Conservation (phyloP, 208 protist genomes). For the Vickermania spadyakhi region DNA sequence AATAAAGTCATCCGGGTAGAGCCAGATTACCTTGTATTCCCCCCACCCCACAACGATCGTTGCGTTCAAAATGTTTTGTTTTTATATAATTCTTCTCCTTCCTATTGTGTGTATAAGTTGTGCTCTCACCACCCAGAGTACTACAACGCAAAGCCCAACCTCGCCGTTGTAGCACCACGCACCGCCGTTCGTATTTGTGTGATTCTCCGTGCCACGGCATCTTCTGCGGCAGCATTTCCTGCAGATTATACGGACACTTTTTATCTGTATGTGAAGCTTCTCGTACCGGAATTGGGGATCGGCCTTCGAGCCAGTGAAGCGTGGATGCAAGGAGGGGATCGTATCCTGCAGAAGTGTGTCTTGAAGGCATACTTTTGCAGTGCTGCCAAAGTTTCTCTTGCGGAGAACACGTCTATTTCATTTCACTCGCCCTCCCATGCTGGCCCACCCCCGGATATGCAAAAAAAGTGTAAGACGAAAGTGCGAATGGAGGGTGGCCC, state of each 20-base stretch:
- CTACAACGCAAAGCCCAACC: slow-evolving; percentile 61
- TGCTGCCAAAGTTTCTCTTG: background rate
- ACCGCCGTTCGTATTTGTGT: slow-evolving; percentile 39
- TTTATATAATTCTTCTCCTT: slow-evolving; percentile 44
- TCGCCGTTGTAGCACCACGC: slow-evolving; percentile 30
- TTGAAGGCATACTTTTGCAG: slow-evolving; percentile 6
- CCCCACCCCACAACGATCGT: slow-evolving; percentile 48
- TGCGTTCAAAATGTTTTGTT: slow-evolving; percentile 59
- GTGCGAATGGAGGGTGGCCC: too few relatives aligned
- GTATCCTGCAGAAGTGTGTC: slow-evolving; percentile 29
- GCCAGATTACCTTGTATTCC: slow-evolving; percentile 47
- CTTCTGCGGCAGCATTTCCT: slow-evolving; percentile 13
- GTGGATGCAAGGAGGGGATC: slow-evolving; percentile 15
- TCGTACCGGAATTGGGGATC: slow-evolving; percentile 2
- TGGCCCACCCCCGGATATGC: background rate
- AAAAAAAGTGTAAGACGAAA: too few relatives aligned
- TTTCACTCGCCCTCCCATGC: background rate
- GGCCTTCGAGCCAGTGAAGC: slow-evolving; percentile 16
- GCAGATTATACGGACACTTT: slow-evolving; percentile 31
- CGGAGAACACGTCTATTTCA: background rate
- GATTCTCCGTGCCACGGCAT: slow-evolving; percentile 39
- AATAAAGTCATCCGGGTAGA: slow-evolving; percentile 32
- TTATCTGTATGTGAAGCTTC: slow-evolving; percentile 26
- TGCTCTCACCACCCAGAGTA: slow-evolving; percentile 41
- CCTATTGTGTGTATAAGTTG: slow-evolving; percentile 58